phyloP scores from a whole-genome alignment of 2,329 filamentous ascomycete genomes.

The Hypoxylon sp. region DNA sequence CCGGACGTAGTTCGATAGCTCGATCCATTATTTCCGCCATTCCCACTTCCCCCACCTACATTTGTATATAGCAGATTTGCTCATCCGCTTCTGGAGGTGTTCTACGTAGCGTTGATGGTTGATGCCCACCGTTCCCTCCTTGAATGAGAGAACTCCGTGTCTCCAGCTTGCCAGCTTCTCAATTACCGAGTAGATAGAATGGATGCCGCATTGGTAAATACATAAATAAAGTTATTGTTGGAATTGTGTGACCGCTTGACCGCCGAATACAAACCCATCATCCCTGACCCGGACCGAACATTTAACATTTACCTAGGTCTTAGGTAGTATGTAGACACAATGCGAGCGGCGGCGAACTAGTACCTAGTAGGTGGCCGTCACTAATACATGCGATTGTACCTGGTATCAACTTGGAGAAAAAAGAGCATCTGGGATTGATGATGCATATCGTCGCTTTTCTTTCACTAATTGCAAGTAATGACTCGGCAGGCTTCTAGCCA shows the following conservation, averaged over 20 bases:
- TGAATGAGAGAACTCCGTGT: neutral
- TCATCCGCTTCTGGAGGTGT: conserved; percentile 9
- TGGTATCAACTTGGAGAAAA: neutral
- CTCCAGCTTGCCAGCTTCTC: neutral
- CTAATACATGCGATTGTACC: neutral
- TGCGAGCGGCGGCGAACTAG: neutral
- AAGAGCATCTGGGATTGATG: neutral
- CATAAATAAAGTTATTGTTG: conserved; percentile 6
- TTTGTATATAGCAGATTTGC: neutral
- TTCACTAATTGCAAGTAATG: conserved; percentile 14
- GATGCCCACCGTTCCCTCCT: neutral
- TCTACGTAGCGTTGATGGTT: neutral
- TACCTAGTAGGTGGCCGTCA: neutral
- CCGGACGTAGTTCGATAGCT: conserved; percentile 17
- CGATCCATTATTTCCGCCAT: conserved; percentile 18
- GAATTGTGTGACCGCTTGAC: conserved; percentile 30
- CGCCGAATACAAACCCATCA: conserved; percentile 24
- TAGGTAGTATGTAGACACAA: too few species aligned
- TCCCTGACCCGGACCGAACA: conserved; percentile 2
- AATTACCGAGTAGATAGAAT: neutral
- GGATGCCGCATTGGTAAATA: neutral
- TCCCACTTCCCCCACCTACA: conserved; percentile 15
- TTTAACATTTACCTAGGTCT: conserved; percentile 9
- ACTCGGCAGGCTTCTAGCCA: neutral
- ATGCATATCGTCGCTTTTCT: conserved; percentile 1